Evolutionary conservation across 208 protist genomes (phyloP).

Genomic region (Angomonas ambiguus): DNA sequence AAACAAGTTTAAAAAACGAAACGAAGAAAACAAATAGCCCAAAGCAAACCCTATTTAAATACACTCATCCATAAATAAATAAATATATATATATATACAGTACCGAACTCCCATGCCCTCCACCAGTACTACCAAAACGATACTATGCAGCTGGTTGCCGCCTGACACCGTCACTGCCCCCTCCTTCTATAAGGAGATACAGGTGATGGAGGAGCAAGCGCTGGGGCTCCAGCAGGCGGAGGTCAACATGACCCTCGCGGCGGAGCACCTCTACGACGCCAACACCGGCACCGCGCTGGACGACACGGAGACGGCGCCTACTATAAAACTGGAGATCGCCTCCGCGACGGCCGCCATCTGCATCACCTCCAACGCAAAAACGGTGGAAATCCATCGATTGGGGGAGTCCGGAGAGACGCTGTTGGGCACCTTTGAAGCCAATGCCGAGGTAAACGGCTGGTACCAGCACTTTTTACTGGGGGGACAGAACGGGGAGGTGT

Average conservation of each 20-base stretch:
- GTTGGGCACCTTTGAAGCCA: constrained; percentile 23
- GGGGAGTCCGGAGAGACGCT: not conserved
- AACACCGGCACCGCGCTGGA: not conserved
- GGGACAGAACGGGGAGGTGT: not conserved
- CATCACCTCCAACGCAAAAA: constrained; percentile 20
- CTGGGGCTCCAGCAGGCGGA: not conserved
- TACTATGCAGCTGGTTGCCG: constrained; percentile 2
- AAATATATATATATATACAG: no score
- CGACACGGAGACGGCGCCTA: not conserved
- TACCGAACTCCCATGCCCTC: no score
- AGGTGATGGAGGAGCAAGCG: not conserved
- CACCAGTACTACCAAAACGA: no score
- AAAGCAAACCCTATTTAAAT: no score
- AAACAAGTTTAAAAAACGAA: not conserved
- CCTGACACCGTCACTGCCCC: not conserved
- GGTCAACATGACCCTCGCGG: not conserved
- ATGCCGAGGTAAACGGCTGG: constrained; percentile 1
- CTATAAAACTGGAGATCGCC: not conserved
- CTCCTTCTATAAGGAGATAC: not conserved
- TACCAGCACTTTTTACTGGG: not conserved
- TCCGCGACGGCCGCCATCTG: constrained; percentile 17
- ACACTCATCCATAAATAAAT: no score
- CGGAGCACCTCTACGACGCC: not conserved
- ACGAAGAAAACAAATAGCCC: constrained; percentile 8
- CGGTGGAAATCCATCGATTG: constrained; percentile 16